Evolutionary conservation across 2,329 filamentous ascomycete genomes (phyloP), one percentile per base, ranked within the genome.

Genomic region (Fusarium sterilihyphosum): DNA sequence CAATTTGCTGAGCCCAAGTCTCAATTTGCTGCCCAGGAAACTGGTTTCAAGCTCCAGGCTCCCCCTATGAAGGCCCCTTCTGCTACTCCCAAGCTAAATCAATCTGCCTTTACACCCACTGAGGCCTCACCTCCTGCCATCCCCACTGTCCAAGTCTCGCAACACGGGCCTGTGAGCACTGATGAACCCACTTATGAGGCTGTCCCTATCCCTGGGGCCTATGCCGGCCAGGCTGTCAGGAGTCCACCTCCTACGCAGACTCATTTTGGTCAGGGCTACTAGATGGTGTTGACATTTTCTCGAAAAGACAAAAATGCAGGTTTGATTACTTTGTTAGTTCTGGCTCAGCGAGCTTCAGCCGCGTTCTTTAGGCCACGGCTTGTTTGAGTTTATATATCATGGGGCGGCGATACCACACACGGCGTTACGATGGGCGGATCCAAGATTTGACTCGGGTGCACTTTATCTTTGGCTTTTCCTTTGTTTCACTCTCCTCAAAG

Each of bases 161-260:
- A 91, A 57, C 93, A 94, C 75, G 91, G 91, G 24, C 89, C 88
- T 17, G 88, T 91, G 33, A 93, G 93, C 16, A 91, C 93, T 2
- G 93, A 95, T 54, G 96, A 98, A 87, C 90, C 93, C 77, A 90
- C 91, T 56, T 98, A 98, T 82, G 95, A 92, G 18, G 86, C 92
- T 29, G 96, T 98, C 38, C 94, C 95, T 2, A 98, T 98, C 68
- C 96, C 96, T 0, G 93, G 93, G 11, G 93, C 95, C 1, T 98
- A 98, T 80, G 86, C 88, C 12, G 88, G 87, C 54, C 86, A 86
- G 66, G 86, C 86, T 11, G 77, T 90, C 64, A 88, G 85, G 82
- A 88, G 85, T 78, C 87, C 88, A 40, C 85, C 84, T 38, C 83
- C 85, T 14, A 81, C 76, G 47, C 85, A 86, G 79, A 84, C 82